These are phyloP conservation scores for Artomyces pyxidatus DNA, from an alignment of 768 basidiomycete genomes.

Conservation along the genomic window DNA sequence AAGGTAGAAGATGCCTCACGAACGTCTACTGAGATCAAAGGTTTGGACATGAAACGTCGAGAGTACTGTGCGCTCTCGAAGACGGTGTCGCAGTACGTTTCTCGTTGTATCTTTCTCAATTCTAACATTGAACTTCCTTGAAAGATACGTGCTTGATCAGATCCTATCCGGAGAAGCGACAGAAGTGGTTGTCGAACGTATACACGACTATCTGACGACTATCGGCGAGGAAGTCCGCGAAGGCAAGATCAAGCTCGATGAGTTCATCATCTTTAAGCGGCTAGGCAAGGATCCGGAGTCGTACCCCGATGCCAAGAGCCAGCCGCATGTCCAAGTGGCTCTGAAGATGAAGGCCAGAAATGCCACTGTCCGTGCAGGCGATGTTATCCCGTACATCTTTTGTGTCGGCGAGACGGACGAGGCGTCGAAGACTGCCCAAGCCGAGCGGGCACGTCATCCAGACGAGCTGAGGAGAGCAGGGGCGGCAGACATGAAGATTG, in stretches of 20 bases:
- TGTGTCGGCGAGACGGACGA: conserved; percentile 73
- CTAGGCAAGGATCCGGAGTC: conserved; percentile 95
- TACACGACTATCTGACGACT: conserved; percentile 82
- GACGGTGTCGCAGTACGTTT: conserved; percentile 78
- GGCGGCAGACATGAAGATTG: conserved; percentile 62
- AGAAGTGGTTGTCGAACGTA: conserved; percentile 80
- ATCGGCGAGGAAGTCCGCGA: conserved; percentile 73
- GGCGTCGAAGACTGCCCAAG: conserved; percentile 64
- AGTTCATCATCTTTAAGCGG: conserved; percentile 95
- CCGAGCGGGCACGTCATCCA: conserved; percentile 88
- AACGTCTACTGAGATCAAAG: conserved; percentile 86
- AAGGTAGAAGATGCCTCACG: conserved; percentile 82
- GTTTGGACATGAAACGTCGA: conserved; percentile 97
- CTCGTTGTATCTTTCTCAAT: neutral
- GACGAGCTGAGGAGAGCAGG: conserved; percentile 78
- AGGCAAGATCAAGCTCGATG: conserved; percentile 77
- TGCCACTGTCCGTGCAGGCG: conserved; percentile 71
- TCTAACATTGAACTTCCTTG: neutral
- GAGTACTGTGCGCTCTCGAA: conserved; percentile 93
- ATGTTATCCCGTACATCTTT: conserved; percentile 95
- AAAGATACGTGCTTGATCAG: conserved; percentile 81
- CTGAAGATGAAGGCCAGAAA: conserved; percentile 83
- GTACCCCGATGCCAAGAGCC: conserved; percentile 91
- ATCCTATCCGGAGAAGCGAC: conserved; percentile 88
- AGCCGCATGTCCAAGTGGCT: conserved; percentile 96